Percentiles rank a stretch among this genome's conserved stretches.
Conservation (phyloP, 306 rosid species). For the Cucumis melo region DNA sequence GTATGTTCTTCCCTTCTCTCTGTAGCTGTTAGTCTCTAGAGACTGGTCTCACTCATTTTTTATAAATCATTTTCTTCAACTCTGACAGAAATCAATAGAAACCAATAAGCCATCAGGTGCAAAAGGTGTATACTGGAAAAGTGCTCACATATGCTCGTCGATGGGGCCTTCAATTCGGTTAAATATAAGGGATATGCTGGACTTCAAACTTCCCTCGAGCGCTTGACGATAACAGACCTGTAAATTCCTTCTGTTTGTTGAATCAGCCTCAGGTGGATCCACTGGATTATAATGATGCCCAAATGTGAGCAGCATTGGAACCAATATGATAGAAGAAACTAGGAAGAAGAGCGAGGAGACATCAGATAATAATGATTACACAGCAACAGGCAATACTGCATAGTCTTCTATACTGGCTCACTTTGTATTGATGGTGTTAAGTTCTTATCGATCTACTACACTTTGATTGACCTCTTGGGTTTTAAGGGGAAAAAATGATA, state of each 20-base stretch:
- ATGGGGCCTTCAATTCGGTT: conserved; percentile 94
- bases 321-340: background rate
- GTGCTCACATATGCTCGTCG: conserved; percentile 84
- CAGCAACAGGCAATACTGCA: conserved; percentile 6
- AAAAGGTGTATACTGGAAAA: conserved; percentile 94
- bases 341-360: background rate
- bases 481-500: background rate
- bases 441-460: background rate
- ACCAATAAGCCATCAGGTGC: conserved; percentile 91
- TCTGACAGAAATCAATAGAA: conserved; percentile 77
- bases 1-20: conserved; percentile 33
- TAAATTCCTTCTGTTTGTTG: conserved; percentile 1
- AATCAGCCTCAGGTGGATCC: background rate
- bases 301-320: background rate
- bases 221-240: conserved; percentile 1
- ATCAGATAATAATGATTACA: background rate
- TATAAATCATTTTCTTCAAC: conserved; percentile 4
- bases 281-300: background rate
- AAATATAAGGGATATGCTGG: conserved; percentile 84
- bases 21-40: background rate
- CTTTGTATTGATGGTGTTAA: background rate
- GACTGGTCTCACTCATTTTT: background rate
- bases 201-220: conserved; percentile 34
- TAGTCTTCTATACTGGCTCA: background rate
- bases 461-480: background rate